phyloP scores from a whole-genome alignment of 345 rosid species.

The Eucalyptus tenuipes region DNA sequence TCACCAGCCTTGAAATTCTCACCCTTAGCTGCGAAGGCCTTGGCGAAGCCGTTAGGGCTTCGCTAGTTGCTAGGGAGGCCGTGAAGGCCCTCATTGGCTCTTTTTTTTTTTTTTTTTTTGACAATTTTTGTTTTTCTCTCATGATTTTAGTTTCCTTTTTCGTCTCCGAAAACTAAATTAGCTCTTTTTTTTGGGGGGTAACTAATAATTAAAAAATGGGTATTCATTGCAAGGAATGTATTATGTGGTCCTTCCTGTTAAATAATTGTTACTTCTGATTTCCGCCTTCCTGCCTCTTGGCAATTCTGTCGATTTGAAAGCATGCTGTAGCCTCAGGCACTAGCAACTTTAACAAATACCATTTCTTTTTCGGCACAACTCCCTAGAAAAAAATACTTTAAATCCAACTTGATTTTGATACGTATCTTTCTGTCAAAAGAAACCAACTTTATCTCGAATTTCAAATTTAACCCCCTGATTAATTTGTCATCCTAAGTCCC shows the following conservation, averaged over 20 bases:
- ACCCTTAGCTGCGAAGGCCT: too few species aligned
- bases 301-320: neutral
- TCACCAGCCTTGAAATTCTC: too few species aligned
- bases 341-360: neutral
- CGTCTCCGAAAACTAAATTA: neutral
- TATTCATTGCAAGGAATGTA: neutral
- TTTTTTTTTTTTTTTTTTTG: too few species aligned
- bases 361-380: neutral
- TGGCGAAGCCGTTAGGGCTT: too few species aligned
- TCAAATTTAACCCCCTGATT: neutral
- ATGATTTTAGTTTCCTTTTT: neutral
- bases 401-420: neutral
- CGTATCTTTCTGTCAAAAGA: too few species aligned
- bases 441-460: neutral
- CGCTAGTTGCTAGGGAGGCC: too few species aligned
- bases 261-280: neutral
- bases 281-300: neutral
- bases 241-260: neutral
- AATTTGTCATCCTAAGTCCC: neutral
- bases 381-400: neutral
- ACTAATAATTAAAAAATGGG: neutral
- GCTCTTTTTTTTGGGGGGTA: neutral
- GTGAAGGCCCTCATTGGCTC: too few species aligned
- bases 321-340: neutral
- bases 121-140: too few species aligned